These are phyloP conservation scores for Fallopia convolvulus DNA, from an alignment of 148 eudicot species.

Conservation along the genomic window DNA sequence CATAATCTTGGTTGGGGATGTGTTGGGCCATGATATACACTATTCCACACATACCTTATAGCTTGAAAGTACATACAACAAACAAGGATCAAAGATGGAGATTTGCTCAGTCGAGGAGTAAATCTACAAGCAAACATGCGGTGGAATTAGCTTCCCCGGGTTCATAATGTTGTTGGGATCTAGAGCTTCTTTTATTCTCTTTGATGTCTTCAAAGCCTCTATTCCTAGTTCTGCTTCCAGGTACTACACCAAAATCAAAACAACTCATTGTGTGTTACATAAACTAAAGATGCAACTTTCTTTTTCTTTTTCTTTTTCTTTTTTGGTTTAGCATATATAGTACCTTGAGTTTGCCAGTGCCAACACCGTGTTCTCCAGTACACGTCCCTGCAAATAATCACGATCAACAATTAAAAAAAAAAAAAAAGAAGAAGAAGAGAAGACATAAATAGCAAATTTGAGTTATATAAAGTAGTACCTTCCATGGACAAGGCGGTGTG, in stretches of 20 bases:
- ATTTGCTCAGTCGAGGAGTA: neutral
- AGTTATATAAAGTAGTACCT: constrained; percentile 37
- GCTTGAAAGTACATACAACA: neutral
- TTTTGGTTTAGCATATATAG: too few species aligned
- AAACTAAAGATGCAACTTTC: neutral
- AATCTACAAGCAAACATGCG: constrained; percentile 72
- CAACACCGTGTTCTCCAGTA: constrained; percentile 98
- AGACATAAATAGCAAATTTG: neutral
- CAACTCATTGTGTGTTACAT: neutral
- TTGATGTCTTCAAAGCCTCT: constrained; percentile 79
- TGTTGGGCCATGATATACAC: neutral
- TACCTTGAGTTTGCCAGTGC: constrained; percentile 99
- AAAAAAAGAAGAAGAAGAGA: neutral
- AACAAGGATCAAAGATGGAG: neutral
- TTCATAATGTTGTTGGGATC: constrained; percentile 93
- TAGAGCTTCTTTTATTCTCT: constrained; percentile 73
- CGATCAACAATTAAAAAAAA: neutral
- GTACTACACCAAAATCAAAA: constrained; percentile 36
- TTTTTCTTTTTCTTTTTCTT: neutral
- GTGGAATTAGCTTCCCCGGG: constrained; percentile 93
- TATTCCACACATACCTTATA: neutral
- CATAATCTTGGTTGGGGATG: neutral
- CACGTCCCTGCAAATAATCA: constrained; percentile 63
- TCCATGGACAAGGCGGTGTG: constrained; percentile 84
- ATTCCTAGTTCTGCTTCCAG: constrained; percentile 89